These are phyloP conservation scores for Artemisia annua DNA, from an alignment of 129 eudicot species.

Conservation along the genomic window DNA sequence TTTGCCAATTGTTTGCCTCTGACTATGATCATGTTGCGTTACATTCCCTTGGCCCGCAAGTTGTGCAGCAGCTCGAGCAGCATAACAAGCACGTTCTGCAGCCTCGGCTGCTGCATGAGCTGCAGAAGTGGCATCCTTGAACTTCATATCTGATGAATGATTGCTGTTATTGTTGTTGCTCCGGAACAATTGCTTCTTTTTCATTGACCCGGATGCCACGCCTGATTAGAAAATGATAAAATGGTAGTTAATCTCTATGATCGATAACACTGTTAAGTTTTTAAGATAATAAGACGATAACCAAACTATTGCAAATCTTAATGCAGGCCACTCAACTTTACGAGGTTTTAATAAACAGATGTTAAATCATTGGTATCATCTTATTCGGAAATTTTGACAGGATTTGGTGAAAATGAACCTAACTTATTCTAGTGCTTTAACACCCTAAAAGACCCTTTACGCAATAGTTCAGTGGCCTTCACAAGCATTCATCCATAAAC, in stretches of 20 bases:
- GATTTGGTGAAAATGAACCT: too few relatives aligned
- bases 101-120: constrained; percentile 97
- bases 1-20: too few relatives aligned
- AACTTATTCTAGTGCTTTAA: too few relatives aligned
- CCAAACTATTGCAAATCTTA: constrained; percentile 1
- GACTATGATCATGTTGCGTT: too few relatives aligned
- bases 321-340: neutral
- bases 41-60: constrained; percentile 55
- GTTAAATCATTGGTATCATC: too few relatives aligned
- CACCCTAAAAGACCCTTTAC: neutral
- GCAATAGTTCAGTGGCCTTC: neutral
- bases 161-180: constrained; percentile 27
- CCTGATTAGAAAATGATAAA: constrained; percentile 32
- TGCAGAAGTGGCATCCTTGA: constrained; percentile 93
- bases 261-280: neutral
- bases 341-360: too few relatives aligned
- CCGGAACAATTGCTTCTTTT: constrained; percentile 34
- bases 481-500: neutral
- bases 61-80: constrained; percentile 94
- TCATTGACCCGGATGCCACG: constrained; percentile 33
- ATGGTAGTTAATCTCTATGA: neutral
- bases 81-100: constrained; percentile 91
- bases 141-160: constrained; percentile 65
- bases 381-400: too few relatives aligned
- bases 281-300: neutral